Percentiles rank a stretch among this genome's conserved stretches.
Conservation (phyloP, 371 early-diverging fungal genomes). For the Saksenaea vasiformis region DNA sequence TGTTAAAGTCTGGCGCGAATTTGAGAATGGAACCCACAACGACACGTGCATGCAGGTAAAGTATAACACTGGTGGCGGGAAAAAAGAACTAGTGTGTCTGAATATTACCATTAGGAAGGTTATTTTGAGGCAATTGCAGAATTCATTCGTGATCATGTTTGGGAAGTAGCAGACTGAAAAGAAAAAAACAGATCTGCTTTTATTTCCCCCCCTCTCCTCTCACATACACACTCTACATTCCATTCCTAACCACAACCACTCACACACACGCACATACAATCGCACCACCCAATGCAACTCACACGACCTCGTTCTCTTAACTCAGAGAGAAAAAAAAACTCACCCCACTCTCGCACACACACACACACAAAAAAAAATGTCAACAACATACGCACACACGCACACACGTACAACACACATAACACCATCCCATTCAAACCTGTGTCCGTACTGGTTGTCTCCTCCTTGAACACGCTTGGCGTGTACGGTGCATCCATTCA, state of each 20-base stretch:
- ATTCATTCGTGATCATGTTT: conserved; percentile 33
- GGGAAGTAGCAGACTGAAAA: conserved; percentile 10
- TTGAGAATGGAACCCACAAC: conserved; percentile 89
- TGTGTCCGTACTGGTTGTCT: background rate
- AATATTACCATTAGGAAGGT: conserved; percentile 50
- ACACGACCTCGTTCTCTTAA: no score
- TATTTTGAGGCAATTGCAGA: conserved; percentile 82
- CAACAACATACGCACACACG: background rate
- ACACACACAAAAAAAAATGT: no score
- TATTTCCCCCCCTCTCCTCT: background rate
- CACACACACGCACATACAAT: background rate
- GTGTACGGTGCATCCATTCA: no score
- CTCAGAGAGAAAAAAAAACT: no score
- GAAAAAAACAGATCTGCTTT: background rate
- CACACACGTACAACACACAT: background rate
- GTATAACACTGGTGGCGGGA: background rate
- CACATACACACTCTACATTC: background rate
- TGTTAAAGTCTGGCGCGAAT: conserved; percentile 61
- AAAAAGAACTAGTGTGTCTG: background rate
- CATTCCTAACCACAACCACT: background rate
- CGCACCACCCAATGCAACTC: no score
- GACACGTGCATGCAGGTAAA: conserved; percentile 77
- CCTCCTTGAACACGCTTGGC: no score
- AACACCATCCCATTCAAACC: background rate
- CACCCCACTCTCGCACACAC: no score